Evolutionary conservation across 768 basidiomycete species (phyloP), one percentile per base, ranked within the genome.

Genomic region (Podaxis sp.): DNA sequence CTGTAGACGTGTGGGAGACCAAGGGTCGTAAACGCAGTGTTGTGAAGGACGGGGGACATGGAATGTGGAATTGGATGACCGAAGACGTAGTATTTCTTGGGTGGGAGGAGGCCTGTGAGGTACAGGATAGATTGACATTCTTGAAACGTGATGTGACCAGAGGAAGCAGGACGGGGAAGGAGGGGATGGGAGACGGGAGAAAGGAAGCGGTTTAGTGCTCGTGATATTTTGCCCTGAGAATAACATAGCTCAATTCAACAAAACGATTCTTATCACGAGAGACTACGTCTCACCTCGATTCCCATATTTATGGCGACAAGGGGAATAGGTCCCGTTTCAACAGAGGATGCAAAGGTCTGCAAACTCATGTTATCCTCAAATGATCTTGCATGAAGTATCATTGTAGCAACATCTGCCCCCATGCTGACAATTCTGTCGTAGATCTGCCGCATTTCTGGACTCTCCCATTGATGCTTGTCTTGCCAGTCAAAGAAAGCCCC

Each of bases 221-320:
- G 81, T 5, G 90, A 88, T 55, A 93, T 77, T 70, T 92, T 90
- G 12, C 92, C 92, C 63, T 82, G 39, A 11, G 33, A 11, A 33
- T n/a, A 39, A 13, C 26, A 26, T 11, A 26, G 24, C n/a, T 17
- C 28, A 24, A 36, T n/a, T 26, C 28, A 28, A 28, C 42, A 48
- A 5, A 64, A 57, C 11, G 60, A 51, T 26, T 28, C 30, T 42
- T 7, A 22, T 40, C 24, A 4, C 15, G 39, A 24, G 30, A 63
- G 6, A 30, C 4, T 33, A 56, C 19, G 13, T 36, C 67, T 57
- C 33, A 65, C 71, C 65, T 73, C 80, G 28, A 75, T 68, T n/a
- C 90, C 89, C 81, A 92, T 86, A 74, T 92, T 93, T 75, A 93
- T 84, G 17, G 90, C 88, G 52, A 93, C 79, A 64, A 92, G 75